Evolutionary conservation across 2,329 filamentous ascomycete genomes (phyloP), one percentile per base, ranked within the genome.

Genomic region (Colletotrichum gigasporum): DNA sequence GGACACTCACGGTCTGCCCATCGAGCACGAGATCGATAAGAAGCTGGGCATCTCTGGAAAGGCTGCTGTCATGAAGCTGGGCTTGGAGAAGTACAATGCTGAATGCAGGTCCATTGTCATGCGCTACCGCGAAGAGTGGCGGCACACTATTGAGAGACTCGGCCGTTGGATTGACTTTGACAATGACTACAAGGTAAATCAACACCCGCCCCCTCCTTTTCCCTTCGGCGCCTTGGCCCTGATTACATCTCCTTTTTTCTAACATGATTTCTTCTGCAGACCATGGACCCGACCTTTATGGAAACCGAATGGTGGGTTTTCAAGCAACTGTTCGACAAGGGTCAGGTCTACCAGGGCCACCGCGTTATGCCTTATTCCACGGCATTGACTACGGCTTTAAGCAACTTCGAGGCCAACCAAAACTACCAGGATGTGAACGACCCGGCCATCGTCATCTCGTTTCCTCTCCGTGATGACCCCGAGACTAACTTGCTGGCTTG

Each of bases 101-200:
- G 92, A 97, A 80, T 98, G 95, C 78, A 87, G 91, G 66, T 89
- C 93, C 67, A 97, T 97, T 76, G 95, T 97, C 70, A 97, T 97
- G 93, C 88, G 92, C 72, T 97, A 91, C 75, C 89, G 93, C 10
- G 78, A 84, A 14, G 95, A 97, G 76, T 98, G 95, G 95, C 88
- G 93, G 72, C 82, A 89, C 67, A 97, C 93, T 24, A 91, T 97
- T 71, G 93, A 97, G 74, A 85, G 95, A 66, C 80, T 98, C 39
- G 95, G 95, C 60, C 90, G 95, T 62, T 98, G 95, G 95, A 96
- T 97, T 72, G 95, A 97, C 79, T 97, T 98, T 71, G 95, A 98
- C 78, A 96, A 97, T 71, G 93, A 97, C 76, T 97, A 97, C 83
- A 97, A 97, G 88, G 89, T 89, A 72, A 68, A 75, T 51, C 10